phyloP scores from a whole-genome alignment of 331 rosid genomes.

The Malus hybrid region DNA sequence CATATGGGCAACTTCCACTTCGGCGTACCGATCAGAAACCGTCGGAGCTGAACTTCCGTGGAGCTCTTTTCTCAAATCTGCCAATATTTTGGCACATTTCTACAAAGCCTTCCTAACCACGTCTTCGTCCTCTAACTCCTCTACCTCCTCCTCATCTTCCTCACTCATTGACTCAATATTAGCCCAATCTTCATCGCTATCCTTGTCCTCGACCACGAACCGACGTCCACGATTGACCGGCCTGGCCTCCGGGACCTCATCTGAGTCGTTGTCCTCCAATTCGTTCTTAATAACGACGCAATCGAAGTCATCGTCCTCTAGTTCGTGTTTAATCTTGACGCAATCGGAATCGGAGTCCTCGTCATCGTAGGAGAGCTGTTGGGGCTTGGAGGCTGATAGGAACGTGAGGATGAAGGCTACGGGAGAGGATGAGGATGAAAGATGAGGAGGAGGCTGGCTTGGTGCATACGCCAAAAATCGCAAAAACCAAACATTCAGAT shows the following conservation, averaged over 20 bases:
- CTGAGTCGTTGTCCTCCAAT: too few relatives aligned
- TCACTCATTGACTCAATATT: constrained; percentile 40
- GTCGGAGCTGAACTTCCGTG: constrained; percentile 55
- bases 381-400: constrained; percentile 3
- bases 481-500: too few relatives aligned
- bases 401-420: background rate
- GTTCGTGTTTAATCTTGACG: too few relatives aligned
- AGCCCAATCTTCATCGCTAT: constrained; percentile 31
- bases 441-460: too few relatives aligned
- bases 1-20: constrained; percentile 72
- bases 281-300: too few relatives aligned
- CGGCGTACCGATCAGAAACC: constrained; percentile 61
- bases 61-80: constrained; percentile 71
- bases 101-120: constrained; percentile 84
- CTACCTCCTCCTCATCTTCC: constrained; percentile 33
- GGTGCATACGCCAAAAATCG: too few relatives aligned
- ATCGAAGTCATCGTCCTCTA: too few relatives aligned
- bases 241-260: background rate
- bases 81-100: constrained; percentile 71
- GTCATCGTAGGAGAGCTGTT: too few relatives aligned
- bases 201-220: constrained; percentile 70
- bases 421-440: too few relatives aligned
- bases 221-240: constrained; percentile 58
- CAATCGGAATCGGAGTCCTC: too few relatives aligned
- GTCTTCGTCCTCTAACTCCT: constrained; percentile 33